These are phyloP conservation scores for Podospora didyma DNA, from an alignment of 495 filamentous ascomycete genomes.

Conservation along the genomic window DNA sequence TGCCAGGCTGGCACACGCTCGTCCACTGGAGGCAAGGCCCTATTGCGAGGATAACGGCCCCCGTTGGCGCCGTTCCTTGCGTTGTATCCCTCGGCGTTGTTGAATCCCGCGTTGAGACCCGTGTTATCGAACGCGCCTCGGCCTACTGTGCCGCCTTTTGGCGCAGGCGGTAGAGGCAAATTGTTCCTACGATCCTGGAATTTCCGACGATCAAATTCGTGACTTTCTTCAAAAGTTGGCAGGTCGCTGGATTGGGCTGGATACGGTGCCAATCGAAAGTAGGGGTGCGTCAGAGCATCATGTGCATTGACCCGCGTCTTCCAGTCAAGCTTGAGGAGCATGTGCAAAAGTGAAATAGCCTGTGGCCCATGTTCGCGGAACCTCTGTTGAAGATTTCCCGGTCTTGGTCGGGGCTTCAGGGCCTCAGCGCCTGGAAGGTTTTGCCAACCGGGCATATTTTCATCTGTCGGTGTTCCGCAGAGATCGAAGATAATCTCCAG, in stretches of 20 bases:
- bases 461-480: slow-evolving; percentile 85
- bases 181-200: slow-evolving; percentile 72
- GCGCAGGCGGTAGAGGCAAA: slow-evolving; percentile 70
- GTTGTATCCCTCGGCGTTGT: slow-evolving; percentile 38
- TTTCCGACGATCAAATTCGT: slow-evolving; percentile 89
- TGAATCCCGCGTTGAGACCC: slow-evolving; percentile 44
- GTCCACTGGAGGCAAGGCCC: slow-evolving; percentile 32
- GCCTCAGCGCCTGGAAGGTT: slow-evolving; percentile 76
- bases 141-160: slow-evolving; percentile 82
- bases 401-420: slow-evolving; percentile 58
- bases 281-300: slow-evolving; percentile 88
- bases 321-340: slow-evolving; percentile 88
- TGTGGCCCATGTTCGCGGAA: slow-evolving; percentile 63
- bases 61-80: slow-evolving; percentile 40
- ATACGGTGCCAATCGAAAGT: slow-evolving; percentile 75
- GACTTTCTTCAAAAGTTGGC: slow-evolving; percentile 86
- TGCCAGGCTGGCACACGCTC: slow-evolving; percentile 47
- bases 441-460: slow-evolving; percentile 91
- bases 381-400: slow-evolving; percentile 61
- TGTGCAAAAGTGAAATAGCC: slow-evolving; percentile 74
- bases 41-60: slow-evolving; percentile 31
- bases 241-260: slow-evolving; percentile 79
- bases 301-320: slow-evolving; percentile 84
- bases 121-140: slow-evolving; percentile 58
- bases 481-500: slow-evolving; percentile 87